phyloP scores from a whole-genome alignment of 129 eudicot species.

The Pseudognaphalium luteoalbum region DNA sequence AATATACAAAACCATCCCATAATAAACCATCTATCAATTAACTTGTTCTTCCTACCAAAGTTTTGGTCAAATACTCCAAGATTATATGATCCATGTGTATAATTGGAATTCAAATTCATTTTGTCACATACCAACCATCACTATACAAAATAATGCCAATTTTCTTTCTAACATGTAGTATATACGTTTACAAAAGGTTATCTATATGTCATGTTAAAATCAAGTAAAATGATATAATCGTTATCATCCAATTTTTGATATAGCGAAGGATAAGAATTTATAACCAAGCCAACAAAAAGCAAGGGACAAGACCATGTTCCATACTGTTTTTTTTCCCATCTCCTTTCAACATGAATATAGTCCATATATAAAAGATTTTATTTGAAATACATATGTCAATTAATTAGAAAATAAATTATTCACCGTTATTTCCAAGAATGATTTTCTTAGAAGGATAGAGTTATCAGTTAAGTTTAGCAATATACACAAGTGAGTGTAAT shows the following conservation, averaged over 20 bases:
- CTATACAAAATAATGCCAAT: not conserved
- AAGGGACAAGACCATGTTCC: not conserved
- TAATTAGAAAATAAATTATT: no score
- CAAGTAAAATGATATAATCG: not conserved
- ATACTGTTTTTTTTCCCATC: no score
- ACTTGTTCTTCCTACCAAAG: not conserved
- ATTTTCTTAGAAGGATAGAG: no score
- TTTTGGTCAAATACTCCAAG: conserved; percentile 17
- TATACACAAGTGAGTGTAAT: no score
- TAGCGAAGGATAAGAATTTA: not conserved
- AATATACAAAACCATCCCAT: no score
- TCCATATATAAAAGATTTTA: no score
- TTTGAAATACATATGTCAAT: no score
- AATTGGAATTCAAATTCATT: not conserved
- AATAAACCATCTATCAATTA: not conserved
- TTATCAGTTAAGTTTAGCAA: no score
- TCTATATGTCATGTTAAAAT: not conserved
- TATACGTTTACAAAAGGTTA: not conserved
- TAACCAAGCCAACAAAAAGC: not conserved
- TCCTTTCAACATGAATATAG: not conserved
- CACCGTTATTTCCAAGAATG: no score
- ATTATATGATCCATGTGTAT: not conserved
- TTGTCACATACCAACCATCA: conserved; percentile 1
- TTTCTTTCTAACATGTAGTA: not conserved
- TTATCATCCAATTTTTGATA: not conserved